Evolutionary conservation across 257 asterid genomes (phyloP).

Genomic region (Solanum dulcamara): DNA sequence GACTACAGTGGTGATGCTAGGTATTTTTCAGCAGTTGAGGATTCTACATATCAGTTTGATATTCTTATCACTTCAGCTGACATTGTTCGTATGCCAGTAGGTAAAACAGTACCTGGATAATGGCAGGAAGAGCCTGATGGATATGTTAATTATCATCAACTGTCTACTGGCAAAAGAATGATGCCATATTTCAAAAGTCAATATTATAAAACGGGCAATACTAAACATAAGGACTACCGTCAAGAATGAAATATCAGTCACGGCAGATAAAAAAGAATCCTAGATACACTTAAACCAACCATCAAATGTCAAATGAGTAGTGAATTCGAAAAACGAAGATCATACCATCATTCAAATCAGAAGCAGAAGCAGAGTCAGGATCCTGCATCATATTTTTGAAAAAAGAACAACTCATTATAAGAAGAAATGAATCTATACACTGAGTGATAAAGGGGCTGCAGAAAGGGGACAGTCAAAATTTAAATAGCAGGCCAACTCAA

Average conservation of each 20-base stretch:
- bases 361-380: constrained; percentile 44
- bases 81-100: background rate
- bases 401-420: constrained; percentile 2
- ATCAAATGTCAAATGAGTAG: background rate
- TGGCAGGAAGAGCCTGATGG: background rate
- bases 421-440: background rate
- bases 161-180: background rate
- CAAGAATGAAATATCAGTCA: background rate
- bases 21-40: background rate
- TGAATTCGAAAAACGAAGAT: background rate
- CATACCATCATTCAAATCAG: constrained; percentile 54
- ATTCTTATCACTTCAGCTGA: background rate
- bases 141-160: background rate
- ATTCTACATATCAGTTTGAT: background rate
- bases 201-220: background rate
- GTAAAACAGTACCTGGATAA: background rate
- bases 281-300: background rate
- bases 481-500: background rate
- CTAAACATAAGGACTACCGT: background rate
- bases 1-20: background rate
- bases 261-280: background rate
- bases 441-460: background rate
- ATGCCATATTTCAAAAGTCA: background rate
- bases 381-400: constrained; percentile 27
- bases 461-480: background rate